Base-by-base conservation (phyloP, 352 stramenopile genomes). In the Bremia lactucae region DNA sequence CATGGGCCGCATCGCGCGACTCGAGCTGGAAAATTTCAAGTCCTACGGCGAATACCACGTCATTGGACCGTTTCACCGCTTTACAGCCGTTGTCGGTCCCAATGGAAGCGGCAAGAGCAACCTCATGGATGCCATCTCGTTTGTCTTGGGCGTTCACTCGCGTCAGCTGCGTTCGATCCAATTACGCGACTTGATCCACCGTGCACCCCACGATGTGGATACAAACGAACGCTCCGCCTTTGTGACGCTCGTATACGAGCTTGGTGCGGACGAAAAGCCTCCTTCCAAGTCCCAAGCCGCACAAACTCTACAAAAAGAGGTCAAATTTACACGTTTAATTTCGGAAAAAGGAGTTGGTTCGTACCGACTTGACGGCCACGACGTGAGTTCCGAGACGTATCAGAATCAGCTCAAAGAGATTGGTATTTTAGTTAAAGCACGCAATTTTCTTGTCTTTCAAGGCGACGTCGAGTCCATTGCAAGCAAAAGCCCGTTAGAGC, bases 1-100 rank as follows among this genome's bases (percentile, higher is more conserved):
- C 10, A 96, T 96, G 85, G 84, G 86, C 16, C 72, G 81, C 21
- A 93, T 96, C 39, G 46, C 78, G 74, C 62, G 94, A 29, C 66
- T 99, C n/a, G 95, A 99, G 81, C 62, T 99, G 21, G 87, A 98
- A 59, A 98, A 99, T 71, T 99, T 99, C 87, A 99, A 99, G 69
- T 97, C 85, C 5, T 99, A 99, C 59, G 88, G 80, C 23, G 96
- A 96, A 2, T 43, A 33, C 14, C 82, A 94, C 33, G 77, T 83
- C 23, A 96, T 99, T 44, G 96, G 95, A 11, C 96, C 96, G 11
- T 99, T 99, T 67, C 71, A 91, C 36, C 84, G 96, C 51, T 99
- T 99, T 61, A 98, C 95, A 23, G 95, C 87, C 31, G 87, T 99
- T 33, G 88, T 99, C 36, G 96, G 96, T 0, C 96, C 96, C 24